Evolutionary conservation across 2,329 filamentous ascomycete species (phyloP), one percentile per base, ranked within the genome.

Genomic region (Claviceps sp.): DNA sequence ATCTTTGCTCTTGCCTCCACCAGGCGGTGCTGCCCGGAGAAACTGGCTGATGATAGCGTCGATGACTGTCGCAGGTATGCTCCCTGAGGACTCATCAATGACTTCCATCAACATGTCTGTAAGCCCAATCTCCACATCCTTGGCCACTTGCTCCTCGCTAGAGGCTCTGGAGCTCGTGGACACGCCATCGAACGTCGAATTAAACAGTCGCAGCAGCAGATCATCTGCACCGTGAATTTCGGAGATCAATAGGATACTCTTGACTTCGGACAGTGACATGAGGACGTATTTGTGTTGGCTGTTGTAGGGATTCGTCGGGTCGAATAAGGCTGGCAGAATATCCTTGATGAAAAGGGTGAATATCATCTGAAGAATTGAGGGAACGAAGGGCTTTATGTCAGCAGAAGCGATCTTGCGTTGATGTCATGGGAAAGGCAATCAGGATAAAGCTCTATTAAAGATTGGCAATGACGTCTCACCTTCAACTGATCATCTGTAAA

Each of bases 21-120:
- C 78, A 0, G 79, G 81, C 0, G 89, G 85, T 49, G 89, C 89
- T 2, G 90, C 89, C 59, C 93, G 82, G 52, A 98, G 73, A 62
- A 98, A 98, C 65, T 98, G 94, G 7, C 91, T 91, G 64, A 98
- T 87, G 59, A 98, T 89, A 34, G 91, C 82, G 64, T 98, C 91
- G 19, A 96, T 82, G 2, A 95, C 88, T 54, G 88, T 83, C 6
- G 84, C 76, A 0, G 90, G 87, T 17, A 98, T 75, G 39, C 67
- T 69, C 40, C 80, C 82, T 1, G 79, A 73, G 17, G 85, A 83
- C 70, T 98, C 93, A 57, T 97, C 93, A 22, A 98, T 85, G 50
- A 98, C 72, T 49, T 84, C 87, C 45, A 85, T 82, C 22, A 98
- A 77, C 56, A 97, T 79, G 50, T 88, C 82, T 22, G 85, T 93